phyloP scores from a whole-genome alignment of 768 basidiomycete genomes.

The Auriscalpium orientale region DNA sequence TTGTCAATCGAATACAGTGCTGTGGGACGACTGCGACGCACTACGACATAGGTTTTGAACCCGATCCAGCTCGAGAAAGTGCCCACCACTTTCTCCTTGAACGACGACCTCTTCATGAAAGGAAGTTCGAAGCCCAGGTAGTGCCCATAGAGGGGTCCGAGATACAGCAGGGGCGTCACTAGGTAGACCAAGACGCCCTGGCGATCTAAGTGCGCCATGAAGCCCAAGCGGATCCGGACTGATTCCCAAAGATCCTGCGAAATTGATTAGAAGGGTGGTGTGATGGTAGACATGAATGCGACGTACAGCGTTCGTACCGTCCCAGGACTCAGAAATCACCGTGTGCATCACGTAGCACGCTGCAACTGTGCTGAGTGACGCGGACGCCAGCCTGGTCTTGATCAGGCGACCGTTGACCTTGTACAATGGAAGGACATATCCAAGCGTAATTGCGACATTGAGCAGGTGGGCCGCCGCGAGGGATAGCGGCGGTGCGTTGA shows the following conservation, averaged over 20 bases:
- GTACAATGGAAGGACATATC: slow-evolving; percentile 84
- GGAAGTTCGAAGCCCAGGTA: slow-evolving; percentile 45
- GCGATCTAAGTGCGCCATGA: slow-evolving; percentile 12
- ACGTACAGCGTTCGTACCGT: slow-evolving; percentile 13
- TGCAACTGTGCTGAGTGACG: slow-evolving; percentile 49
- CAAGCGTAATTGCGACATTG: slow-evolving; percentile 48
- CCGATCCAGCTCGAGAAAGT: slow-evolving; percentile 49
- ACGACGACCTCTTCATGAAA: slow-evolving; percentile 44
- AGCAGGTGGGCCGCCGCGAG: slow-evolving; percentile 39
- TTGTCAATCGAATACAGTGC: neutral
- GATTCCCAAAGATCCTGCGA: slow-evolving; percentile 17
- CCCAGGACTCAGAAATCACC: slow-evolving; percentile 29
- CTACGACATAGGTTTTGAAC: slow-evolving; percentile 60
- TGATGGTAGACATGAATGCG: neutral
- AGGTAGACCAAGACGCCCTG: slow-evolving; percentile 40
- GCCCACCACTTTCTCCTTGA: slow-evolving; percentile 30
- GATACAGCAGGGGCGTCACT: slow-evolving; percentile 64
- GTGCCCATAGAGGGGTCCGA: slow-evolving; percentile 65
- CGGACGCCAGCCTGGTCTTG: slow-evolving; percentile 65
- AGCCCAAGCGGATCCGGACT: slow-evolving; percentile 12
- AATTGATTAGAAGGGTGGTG: neutral
- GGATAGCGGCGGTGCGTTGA: slow-evolving; percentile 17
- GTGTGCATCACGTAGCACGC: slow-evolving; percentile 46
- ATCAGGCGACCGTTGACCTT: slow-evolving; percentile 44
- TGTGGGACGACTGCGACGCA: slow-evolving; percentile 20